Percentiles rank a stretch among this genome's conserved stretches.
Conservation (phyloP, 495 filamentous ascomycete genomes). For the Aspergillus wentii region DNA sequence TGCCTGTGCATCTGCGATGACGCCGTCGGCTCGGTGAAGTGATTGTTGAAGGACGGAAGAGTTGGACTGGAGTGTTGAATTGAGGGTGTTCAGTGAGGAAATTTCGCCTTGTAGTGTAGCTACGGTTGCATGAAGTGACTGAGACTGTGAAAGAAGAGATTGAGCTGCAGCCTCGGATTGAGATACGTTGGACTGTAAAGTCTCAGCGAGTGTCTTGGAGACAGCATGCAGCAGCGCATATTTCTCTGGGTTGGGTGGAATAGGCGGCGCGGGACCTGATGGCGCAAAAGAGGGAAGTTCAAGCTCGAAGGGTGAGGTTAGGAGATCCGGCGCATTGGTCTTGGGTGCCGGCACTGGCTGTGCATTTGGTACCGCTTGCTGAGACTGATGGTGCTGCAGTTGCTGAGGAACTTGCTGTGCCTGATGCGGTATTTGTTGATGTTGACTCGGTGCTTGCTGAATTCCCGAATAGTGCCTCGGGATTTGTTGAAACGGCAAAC, state of each 20-base stretch:
- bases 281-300: conserved; percentile 56
- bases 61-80: conserved; percentile 67
- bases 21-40: conserved; percentile 71
- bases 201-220: conserved; percentile 59
- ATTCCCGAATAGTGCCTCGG: too few species aligned
- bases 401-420: conserved; percentile 3
- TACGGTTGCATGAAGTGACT: conserved; percentile 65
- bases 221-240: conserved; percentile 79
- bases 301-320: conserved; percentile 62
- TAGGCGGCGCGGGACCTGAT: conserved; percentile 66
- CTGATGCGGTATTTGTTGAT: conserved; percentile 12
- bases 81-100: conserved; percentile 60
- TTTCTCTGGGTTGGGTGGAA: conserved; percentile 95
- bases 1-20: conserved; percentile 60
- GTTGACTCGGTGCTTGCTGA: too few species aligned
- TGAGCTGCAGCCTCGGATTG: conserved; percentile 67
- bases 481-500: too few species aligned
- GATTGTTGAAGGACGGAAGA: conserved; percentile 70
- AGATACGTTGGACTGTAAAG: conserved; percentile 55
- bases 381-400: conserved; percentile 10
- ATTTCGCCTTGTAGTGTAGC: conserved; percentile 66
- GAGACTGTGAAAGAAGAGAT: conserved; percentile 73
- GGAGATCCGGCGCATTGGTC: conserved; percentile 59
- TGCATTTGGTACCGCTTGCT: conserved; percentile 11
- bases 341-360: conserved; percentile 35